These are phyloP conservation scores for Apiotrichum mycotoxinovorans DNA, from an alignment of 1,284 basidiomycete species.

Conservation along the genomic window DNA sequence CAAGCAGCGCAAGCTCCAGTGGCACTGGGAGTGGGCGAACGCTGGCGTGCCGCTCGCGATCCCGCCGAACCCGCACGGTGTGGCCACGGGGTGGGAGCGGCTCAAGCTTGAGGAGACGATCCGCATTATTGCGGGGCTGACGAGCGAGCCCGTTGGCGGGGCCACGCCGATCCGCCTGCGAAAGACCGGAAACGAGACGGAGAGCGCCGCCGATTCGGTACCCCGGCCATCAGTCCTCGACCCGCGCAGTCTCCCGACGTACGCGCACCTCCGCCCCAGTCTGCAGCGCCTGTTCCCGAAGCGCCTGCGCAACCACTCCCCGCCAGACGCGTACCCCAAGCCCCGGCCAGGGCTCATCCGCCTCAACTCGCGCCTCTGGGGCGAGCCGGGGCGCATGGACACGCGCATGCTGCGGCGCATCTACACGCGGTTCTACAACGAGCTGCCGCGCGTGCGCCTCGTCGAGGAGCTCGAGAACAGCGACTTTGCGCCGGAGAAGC, in stretches of 20 bases:
- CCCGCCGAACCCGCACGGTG: constrained; percentile 1
- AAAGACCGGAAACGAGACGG: neutral
- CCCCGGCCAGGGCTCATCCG: constrained; percentile 28
- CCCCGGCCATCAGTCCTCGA: neutral
- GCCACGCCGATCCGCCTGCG: neutral
- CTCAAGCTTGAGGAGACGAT: constrained; percentile 18
- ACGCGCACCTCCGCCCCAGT: constrained; percentile 1
- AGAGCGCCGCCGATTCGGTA: neutral
- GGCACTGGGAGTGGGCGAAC: constrained; percentile 11
- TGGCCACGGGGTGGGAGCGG: constrained; percentile 16
- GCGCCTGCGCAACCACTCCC: neutral
- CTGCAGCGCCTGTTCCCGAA: constrained; percentile 10
- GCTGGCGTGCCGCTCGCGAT: constrained; percentile 27
- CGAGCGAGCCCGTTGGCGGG: neutral
- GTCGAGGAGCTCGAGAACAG: neutral
- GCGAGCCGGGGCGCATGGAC: constrained; percentile 20
- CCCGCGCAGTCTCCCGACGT: constrained; percentile 4
- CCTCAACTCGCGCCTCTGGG: constrained; percentile 32
- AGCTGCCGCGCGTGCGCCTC: neutral
- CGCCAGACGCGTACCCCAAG: constrained; percentile 15
- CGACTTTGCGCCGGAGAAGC: too few species aligned
- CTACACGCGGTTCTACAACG: constrained; percentile 27
- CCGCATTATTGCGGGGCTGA: constrained; percentile 24
- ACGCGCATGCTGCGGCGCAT: constrained; percentile 22
- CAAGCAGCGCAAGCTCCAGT: constrained; percentile 5